A percentile compares a stretch with the other conserved stretches of the same genome.
Evolutionary conservation across 208 protist genomes (phyloP).

Genomic region (Leishmania gerbilli): DNA sequence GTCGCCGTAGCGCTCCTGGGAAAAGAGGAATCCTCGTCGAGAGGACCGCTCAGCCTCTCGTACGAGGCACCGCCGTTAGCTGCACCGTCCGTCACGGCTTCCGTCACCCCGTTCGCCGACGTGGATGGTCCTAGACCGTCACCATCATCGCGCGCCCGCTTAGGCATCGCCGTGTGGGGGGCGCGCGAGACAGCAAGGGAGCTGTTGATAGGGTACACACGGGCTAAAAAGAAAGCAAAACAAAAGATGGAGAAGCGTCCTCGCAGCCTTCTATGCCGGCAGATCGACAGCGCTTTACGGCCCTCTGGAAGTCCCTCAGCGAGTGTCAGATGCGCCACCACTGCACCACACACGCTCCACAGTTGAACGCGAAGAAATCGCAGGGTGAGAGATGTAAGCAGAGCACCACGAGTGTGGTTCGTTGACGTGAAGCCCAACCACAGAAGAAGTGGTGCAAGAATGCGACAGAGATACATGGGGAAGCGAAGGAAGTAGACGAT

Average conservation of each 20-base stretch:
- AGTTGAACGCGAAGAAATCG: not conserved
- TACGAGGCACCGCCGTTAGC: not conserved
- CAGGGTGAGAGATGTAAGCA: not conserved
- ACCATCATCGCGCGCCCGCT: slow-evolving; percentile 18
- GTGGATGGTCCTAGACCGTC: not conserved
- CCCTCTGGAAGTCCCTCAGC: not conserved
- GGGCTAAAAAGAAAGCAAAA: not conserved
- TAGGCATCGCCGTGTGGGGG: slow-evolving; percentile 8
- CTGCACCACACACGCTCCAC: not conserved
- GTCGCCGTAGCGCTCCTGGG: slow-evolving; percentile 14
- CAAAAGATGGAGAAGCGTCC: not conserved
- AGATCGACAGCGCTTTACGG: not conserved
- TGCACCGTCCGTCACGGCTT: not conserved
- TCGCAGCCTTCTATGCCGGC: not conserved
- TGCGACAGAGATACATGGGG: not conserved
- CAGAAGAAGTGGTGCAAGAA: not conserved
- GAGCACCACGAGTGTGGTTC: not conserved
- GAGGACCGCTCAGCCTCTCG: not conserved
- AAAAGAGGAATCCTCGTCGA: slow-evolving; percentile 11
- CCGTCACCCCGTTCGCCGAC: not conserved
- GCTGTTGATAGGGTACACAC: not conserved
- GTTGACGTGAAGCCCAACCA: not conserved
- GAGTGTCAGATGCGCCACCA: not conserved
- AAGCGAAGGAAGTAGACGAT: not conserved
- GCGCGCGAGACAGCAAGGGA: not conserved